A percentile compares a stretch with the other conserved stretches of the same genome.
These are phyloP conservation scores for Rhizoclosmatium sp. DNA, from an alignment of 192 early-diverging fungal species.

Conservation along the genomic window DNA sequence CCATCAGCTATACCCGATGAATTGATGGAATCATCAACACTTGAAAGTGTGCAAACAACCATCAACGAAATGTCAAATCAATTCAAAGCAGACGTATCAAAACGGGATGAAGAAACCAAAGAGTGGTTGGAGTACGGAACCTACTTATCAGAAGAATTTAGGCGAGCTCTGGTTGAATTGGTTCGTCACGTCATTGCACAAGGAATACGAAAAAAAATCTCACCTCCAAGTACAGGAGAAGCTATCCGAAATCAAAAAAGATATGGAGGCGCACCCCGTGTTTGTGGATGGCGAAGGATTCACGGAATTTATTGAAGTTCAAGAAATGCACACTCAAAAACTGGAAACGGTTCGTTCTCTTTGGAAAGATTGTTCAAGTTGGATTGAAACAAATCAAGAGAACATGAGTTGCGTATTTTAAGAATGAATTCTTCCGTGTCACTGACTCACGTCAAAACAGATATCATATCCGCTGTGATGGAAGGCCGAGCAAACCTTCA, in stretches of 20 bases:
- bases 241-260: slow-evolving; percentile 5
- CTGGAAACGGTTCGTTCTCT: slow-evolving; percentile 12
- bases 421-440: not conserved
- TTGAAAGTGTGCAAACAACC: not conserved
- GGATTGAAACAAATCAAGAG: slow-evolving; percentile 16
- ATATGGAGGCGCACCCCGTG: not conserved
- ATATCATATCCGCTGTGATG: slow-evolving; percentile 7
- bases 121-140: slow-evolving; percentile 25
- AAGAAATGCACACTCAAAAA: slow-evolving; percentile 6
- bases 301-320: not conserved
- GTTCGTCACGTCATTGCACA: not conserved
- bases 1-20: not conserved
- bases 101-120: slow-evolving; percentile 1
- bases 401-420: slow-evolving; percentile 4
- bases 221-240: slow-evolving; percentile 1
- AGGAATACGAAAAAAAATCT: not conserved
- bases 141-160: slow-evolving; percentile 13
- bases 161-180: not conserved
- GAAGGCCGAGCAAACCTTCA: slow-evolving; percentile 2
- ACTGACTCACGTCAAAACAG: not conserved
- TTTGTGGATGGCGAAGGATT: not conserved
- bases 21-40: not conserved
- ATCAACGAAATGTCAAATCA: not conserved
- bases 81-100: not conserved
- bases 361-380: slow-evolving; percentile 10